A percentile compares a stretch with the other conserved stretches of the same genome.
phyloP scores from a whole-genome alignment of 257 asterid species.

The Echium plantagineum region DNA sequence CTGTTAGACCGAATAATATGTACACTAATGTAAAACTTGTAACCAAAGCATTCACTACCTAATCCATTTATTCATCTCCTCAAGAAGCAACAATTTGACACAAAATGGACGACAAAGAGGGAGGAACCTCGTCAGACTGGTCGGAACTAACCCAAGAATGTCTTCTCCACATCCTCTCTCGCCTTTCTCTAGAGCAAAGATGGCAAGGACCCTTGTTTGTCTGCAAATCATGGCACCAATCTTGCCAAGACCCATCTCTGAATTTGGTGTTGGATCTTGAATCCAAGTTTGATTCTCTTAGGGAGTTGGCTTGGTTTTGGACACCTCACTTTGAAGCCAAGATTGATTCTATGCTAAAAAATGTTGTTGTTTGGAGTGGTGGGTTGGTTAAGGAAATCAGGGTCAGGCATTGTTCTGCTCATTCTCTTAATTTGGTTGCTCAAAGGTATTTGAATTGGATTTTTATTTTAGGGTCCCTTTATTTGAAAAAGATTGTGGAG shows the following conservation, averaged over 20 bases:
- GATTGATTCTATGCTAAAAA: slow-evolving; percentile 58
- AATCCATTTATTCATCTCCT: background rate
- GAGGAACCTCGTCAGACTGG: slow-evolving; percentile 41
- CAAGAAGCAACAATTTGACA: background rate
- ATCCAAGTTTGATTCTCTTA: slow-evolving; percentile 26
- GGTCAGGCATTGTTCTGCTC: slow-evolving; percentile 72
- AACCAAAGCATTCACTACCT: too few species aligned
- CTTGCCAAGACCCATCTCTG: slow-evolving; percentile 64
- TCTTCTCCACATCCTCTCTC: slow-evolving; percentile 58
- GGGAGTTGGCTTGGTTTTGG: slow-evolving; percentile 64
- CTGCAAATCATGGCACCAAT: slow-evolving; percentile 65
- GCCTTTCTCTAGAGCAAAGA: slow-evolving; percentile 53
- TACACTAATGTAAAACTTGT: too few species aligned
- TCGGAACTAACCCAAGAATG: slow-evolving; percentile 75
- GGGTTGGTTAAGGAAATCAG: slow-evolving; percentile 48
- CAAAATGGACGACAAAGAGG: slow-evolving; percentile 38
- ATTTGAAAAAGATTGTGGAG: too few species aligned
- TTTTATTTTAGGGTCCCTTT: background rate
- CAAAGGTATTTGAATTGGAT: slow-evolving; percentile 28
- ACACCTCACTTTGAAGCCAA: slow-evolving; percentile 48
- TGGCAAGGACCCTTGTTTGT: slow-evolving; percentile 55
- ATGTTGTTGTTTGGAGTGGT: slow-evolving; percentile 50
- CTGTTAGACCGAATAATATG: too few species aligned
- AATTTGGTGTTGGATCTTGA: slow-evolving; percentile 57
- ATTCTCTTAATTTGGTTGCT: slow-evolving; percentile 50